A percentile compares a stretch with the other conserved stretches of the same genome.
phyloP scores from a whole-genome alignment of 176 grass and related monocot species.

The Triticum dicoccoides region DNA sequence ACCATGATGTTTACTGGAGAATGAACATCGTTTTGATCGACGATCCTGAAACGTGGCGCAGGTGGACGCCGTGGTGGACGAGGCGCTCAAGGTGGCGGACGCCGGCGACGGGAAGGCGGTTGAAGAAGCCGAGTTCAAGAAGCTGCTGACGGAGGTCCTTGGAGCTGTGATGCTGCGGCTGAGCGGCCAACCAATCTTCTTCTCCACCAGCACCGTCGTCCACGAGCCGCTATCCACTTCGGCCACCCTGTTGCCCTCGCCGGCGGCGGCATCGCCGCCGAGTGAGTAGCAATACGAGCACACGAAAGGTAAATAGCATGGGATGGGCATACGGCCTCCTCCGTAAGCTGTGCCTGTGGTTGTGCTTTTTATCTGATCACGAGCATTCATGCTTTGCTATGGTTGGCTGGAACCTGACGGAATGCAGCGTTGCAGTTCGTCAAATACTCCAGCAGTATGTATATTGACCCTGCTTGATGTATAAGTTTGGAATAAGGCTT shows the following conservation, averaged over 20 bases:
- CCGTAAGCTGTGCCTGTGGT: slow-evolving; percentile 16
- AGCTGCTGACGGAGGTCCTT: slow-evolving; percentile 55
- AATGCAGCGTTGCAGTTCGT: background rate
- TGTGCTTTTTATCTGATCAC: slow-evolving; percentile 39
- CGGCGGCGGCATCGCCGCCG: background rate
- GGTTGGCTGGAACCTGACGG: slow-evolving; percentile 15
- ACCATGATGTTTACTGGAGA: background rate
- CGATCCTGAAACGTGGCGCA: background rate
- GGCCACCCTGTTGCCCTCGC: slow-evolving; percentile 21
- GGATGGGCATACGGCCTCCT: background rate
- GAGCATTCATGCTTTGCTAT: background rate
- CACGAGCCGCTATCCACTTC: slow-evolving; percentile 56
- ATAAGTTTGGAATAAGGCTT: slow-evolving; percentile 36
- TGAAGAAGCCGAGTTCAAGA: slow-evolving; percentile 68
- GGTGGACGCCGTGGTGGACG: slow-evolving; percentile 62
- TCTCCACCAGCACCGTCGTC: slow-evolving; percentile 65
- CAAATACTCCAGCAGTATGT: background rate
- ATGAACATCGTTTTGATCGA: background rate
- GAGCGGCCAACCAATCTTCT: slow-evolving; percentile 51
- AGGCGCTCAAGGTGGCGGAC: slow-evolving; percentile 35
- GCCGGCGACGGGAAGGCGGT: slow-evolving; percentile 28
- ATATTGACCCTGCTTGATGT: background rate
- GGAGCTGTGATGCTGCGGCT: slow-evolving; percentile 60
- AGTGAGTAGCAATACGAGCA: background rate
- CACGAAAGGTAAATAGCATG: background rate